Evolutionary conservation across 148 eudicot species (phyloP), one percentile per base, ranked within the genome.

Genomic region (Heliosperma pusillum): DNA sequence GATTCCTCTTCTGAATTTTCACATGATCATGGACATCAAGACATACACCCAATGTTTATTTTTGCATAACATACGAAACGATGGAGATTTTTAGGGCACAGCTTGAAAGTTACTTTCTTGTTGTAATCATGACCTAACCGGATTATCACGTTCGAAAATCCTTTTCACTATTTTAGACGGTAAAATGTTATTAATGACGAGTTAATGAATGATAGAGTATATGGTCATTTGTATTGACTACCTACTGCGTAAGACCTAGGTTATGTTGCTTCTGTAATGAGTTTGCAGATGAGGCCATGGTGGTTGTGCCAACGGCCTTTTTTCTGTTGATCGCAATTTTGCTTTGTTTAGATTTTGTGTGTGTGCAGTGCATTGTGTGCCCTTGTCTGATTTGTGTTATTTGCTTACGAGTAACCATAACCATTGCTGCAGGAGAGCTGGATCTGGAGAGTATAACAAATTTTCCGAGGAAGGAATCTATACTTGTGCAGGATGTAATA

Each of bases 401-500:
- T 69, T 67, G 21, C 19, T 70, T 7, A 17, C 40, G 59, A 33
- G 24, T 5, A n/a, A 45, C 57, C 10, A 22, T 6, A 20, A 45
- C 50, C 10, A 25, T 20, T 75, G 22, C 29, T 66, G 75, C 86
- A 91, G 99, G 84, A 75, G 73, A 72, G 88, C 87, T 1, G 97
- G 97, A 66, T 89, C 92, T 0, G 97, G 92, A 59, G 79, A 85
- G 33, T 92, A 92, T 50, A 75, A 92, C 90, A 95, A 95, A 81
- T 75, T 82, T 71, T 82, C 33, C 33, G 90, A 74, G 19, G 97
- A 89, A 71, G 99, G 99, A 71, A 22, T 85, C 30, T 95, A 92
- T 79, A 81, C 53, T 0, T 95, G 99, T 72, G 97, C 89, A 24
- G 99, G 99, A 69, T 95, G 99, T 78, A 83, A 77, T 44, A 90